Percentiles rank a stretch among this genome's conserved stretches.
phyloP scores from a whole-genome alignment of 2,329 filamentous ascomycete genomes.

The Aspergillus pseudoterreus region DNA sequence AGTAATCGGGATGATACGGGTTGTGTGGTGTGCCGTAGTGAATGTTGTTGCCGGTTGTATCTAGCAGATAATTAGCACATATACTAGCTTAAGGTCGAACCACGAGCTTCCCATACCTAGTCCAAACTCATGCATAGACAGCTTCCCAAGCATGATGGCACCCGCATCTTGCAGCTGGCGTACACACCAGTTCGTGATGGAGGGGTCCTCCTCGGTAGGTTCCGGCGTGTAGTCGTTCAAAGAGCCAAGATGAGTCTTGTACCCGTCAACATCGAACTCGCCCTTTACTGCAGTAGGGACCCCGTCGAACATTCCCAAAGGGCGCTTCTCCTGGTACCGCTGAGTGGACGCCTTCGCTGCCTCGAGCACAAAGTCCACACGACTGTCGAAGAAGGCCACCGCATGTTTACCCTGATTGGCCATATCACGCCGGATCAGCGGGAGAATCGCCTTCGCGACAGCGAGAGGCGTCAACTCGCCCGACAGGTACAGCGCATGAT shows the following conservation, averaged over 20 bases:
- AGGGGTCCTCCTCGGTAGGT: constrained; percentile 28
- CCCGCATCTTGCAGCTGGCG: constrained; percentile 64
- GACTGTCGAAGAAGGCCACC: constrained; percentile 62
- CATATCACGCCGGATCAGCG: constrained; percentile 58
- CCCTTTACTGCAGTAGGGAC: constrained; percentile 76
- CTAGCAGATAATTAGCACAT: not conserved
- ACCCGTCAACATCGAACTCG: constrained; percentile 65
- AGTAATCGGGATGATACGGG: constrained; percentile 68
- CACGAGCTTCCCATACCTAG: constrained; percentile 38
- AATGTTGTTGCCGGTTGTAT: constrained; percentile 71
- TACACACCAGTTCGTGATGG: constrained; percentile 61
- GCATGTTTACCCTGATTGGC: constrained; percentile 56
- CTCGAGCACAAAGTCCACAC: constrained; percentile 55
- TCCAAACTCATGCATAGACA: constrained; percentile 70
- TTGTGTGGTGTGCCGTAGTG: constrained; percentile 67
- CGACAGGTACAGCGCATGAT: constrained; percentile 65
- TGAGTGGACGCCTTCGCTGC: constrained; percentile 66
- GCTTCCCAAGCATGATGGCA: constrained; percentile 67
- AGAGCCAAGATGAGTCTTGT: constrained; percentile 60
- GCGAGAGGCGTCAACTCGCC: constrained; percentile 64
- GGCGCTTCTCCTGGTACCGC: constrained; percentile 60
- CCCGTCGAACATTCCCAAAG: constrained; percentile 67
- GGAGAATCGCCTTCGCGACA: constrained; percentile 64
- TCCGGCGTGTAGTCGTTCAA: constrained; percentile 48
- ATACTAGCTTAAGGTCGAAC: not conserved